These are phyloP conservation scores for Fusarium tjaetaba DNA, from an alignment of 2,329 filamentous ascomycete species.

Conservation along the genomic window DNA sequence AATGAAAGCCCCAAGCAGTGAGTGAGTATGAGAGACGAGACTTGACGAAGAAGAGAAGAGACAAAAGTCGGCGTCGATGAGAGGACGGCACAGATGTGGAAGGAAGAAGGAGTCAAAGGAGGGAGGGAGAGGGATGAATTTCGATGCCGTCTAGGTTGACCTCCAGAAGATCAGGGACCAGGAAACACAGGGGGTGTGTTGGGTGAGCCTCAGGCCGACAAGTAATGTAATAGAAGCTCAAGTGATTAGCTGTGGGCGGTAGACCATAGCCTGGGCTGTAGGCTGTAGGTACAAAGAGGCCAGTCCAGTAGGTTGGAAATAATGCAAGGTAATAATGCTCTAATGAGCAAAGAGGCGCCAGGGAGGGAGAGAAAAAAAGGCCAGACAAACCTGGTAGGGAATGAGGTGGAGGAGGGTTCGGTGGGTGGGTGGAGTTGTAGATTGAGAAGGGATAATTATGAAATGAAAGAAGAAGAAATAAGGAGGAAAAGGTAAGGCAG, in stretches of 20 bases:
- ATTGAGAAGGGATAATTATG: conserved; percentile 38
- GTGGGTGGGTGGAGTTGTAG: conserved; percentile 38
- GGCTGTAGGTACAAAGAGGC: background rate
- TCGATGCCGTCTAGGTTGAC: conserved; percentile 38
- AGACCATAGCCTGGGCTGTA: background rate
- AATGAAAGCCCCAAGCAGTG: conserved; percentile 35
- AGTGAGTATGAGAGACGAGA: conserved; percentile 31
- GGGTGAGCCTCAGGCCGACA: conserved; percentile 42
- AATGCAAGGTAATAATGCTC: conserved; percentile 43
- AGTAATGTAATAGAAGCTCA: conserved; percentile 12
- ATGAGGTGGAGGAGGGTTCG: conserved; percentile 43
- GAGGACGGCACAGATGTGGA: conserved; percentile 40
- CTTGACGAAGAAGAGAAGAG: conserved; percentile 28
- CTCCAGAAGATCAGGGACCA: conserved; percentile 34
- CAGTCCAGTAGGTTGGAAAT: conserved; percentile 32
- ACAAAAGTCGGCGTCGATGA: conserved; percentile 33
- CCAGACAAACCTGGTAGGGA: conserved; percentile 45
- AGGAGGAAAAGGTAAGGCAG: background rate
- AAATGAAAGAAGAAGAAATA: conserved; percentile 31
- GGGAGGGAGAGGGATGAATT: conserved; percentile 35
- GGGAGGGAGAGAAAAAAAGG: conserved; percentile 46
- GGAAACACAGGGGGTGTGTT: conserved; percentile 31
- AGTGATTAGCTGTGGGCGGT: conserved; percentile 34
- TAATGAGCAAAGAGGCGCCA: conserved; percentile 49
- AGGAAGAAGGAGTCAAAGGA: conserved; percentile 38